Evolutionary conservation across 164 flowering plant genomes (phyloP).

Genomic region (Protea cynaroides): DNA sequence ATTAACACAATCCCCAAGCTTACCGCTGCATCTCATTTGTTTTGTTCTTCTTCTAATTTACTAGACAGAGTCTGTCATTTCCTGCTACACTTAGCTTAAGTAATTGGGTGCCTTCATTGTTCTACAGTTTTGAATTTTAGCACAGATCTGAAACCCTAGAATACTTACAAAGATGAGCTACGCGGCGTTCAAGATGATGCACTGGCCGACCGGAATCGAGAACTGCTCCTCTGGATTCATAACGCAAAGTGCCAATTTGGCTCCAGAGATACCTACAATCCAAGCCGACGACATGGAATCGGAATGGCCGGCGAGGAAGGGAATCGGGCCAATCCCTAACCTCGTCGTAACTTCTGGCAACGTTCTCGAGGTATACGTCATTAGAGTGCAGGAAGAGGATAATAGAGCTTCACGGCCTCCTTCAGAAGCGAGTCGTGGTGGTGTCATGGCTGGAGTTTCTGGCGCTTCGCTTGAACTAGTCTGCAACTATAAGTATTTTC

Average conservation of each 20-base stretch:
- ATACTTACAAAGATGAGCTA: conserved; percentile 51
- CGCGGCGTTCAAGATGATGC: conserved; percentile 96
- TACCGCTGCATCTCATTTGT: too few relatives aligned
- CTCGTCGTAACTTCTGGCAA: conserved; percentile 77
- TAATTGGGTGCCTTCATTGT: not conserved
- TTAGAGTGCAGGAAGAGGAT: conserved; percentile 67
- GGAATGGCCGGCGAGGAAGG: conserved; percentile 49
- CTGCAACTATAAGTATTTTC: conserved; percentile 70
- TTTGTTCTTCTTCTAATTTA: too few relatives aligned
- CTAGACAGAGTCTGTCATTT: too few relatives aligned
- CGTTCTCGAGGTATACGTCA: conserved; percentile 65
- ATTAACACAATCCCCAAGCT: too few relatives aligned
- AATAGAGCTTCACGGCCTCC: conserved; percentile 24
- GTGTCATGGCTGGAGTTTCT: conserved; percentile 68
- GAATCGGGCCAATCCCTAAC: conserved; percentile 73
- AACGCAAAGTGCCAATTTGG: conserved; percentile 60
- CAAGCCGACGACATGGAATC: conserved; percentile 60
- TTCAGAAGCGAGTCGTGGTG: conserved; percentile 50
- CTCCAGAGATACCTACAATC: conserved; percentile 36
- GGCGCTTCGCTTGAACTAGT: conserved; percentile 93
- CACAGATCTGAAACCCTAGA: conserved; percentile 12
- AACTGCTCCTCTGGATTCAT: conserved; percentile 86
- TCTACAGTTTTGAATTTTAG: not conserved
- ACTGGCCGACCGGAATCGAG: conserved; percentile 89
- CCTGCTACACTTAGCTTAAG: too few relatives aligned